A percentile compares a stretch with the other conserved stretches of the same genome.
These are phyloP conservation scores for Retiboletus flavoniger DNA, from an alignment of 1,284 basidiomycete species.

Conservation along the genomic window DNA sequence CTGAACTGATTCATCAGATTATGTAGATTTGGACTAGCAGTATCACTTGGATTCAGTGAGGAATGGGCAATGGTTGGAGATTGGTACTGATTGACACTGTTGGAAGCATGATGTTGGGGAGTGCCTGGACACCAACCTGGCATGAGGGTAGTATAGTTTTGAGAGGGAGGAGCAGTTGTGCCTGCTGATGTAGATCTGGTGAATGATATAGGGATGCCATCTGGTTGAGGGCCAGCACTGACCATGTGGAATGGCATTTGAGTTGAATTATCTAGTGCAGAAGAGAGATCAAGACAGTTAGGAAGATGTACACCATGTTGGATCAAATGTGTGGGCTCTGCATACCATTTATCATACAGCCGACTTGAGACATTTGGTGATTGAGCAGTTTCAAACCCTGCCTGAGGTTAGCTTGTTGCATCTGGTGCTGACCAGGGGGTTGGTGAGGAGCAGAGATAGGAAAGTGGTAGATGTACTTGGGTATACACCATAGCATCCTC, in stretches of 20 bases:
- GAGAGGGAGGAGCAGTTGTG: conserved; percentile 22
- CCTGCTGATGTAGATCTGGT: conserved; percentile 30
- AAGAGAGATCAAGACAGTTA: conserved; percentile 31
- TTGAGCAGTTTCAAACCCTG: conserved; percentile 28
- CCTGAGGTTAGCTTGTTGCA: conserved; percentile 36
- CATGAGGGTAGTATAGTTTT: conserved; percentile 28
- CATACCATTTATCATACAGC: conserved; percentile 36
- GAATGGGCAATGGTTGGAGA: conserved; percentile 46
- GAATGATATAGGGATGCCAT: conserved; percentile 44
- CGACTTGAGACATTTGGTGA: conserved; percentile 30
- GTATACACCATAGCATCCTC: conserved; percentile 72
- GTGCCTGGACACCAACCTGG: conserved; percentile 35
- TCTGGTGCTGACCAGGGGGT: conserved; percentile 38
- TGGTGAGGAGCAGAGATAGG: conserved; percentile 11
- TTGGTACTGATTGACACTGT: conserved; percentile 41
- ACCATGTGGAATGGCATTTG: conserved; percentile 33
- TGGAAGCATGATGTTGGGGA: conserved; percentile 39
- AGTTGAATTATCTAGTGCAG: conserved; percentile 31
- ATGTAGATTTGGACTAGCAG: conserved; percentile 29
- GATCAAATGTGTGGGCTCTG: conserved; percentile 20
- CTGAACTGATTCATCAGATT: conserved; percentile 50
- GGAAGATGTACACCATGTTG: conserved; percentile 25
- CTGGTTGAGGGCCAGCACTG: conserved; percentile 35
- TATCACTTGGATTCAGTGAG: conserved; percentile 35
- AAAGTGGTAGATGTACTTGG: conserved; percentile 47